Base-by-base conservation (phyloP, 768 basidiomycete genomes). In the Phlegmacium glaucopus region DNA sequence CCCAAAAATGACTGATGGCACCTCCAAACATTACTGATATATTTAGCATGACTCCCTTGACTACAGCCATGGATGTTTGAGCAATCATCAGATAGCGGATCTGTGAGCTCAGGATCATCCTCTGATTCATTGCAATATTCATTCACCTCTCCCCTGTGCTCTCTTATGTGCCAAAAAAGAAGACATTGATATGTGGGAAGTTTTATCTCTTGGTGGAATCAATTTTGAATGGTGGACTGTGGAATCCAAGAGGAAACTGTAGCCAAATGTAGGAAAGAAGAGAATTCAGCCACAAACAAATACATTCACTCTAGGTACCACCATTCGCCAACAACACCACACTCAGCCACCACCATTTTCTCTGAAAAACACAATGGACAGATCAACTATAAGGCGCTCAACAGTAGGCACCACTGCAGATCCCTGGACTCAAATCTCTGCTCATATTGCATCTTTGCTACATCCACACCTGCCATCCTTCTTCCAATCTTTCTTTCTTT, bases 391-490 rank as follows among this genome's bases (percentile, higher is more conserved):
- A 32, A 44, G 40, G 39, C 34, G 17, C 18, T 42, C 49, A 12
- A 37, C 42, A 35, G 36, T 49, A 30, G 32, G 45, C 17, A 59
- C 68, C 10, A 55, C 65, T 12, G 66, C 73, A 25, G 86, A 89
- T 59, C 80, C 83, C 13, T 91, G 90, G 90, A 83, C 82, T 0
- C 81, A 82, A 49, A 65, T 90, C 10, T 83, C 90, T 2, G 70
- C 79, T 1, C 78, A 83, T 42, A 67, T 91, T 11, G 72, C 86
- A 0, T 68, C 74, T 2, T 73, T 89, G 34, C 68, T 91, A 18
- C 79, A 82, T 8, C 67, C 80, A 3, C 71, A 81, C 47, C 62
- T 75, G 0, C 53, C 80, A 0, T 70, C 81, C 1, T 77, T 77
- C 49, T 90, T 91, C 64, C 75, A 72, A 47, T 85, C 86, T 2